Percentiles rank a stretch among this genome's conserved stretches.
These are phyloP conservation scores for Diplosphaera chodatii DNA, from an alignment of 139 green algal genomes.

Conservation along the genomic window DNA sequence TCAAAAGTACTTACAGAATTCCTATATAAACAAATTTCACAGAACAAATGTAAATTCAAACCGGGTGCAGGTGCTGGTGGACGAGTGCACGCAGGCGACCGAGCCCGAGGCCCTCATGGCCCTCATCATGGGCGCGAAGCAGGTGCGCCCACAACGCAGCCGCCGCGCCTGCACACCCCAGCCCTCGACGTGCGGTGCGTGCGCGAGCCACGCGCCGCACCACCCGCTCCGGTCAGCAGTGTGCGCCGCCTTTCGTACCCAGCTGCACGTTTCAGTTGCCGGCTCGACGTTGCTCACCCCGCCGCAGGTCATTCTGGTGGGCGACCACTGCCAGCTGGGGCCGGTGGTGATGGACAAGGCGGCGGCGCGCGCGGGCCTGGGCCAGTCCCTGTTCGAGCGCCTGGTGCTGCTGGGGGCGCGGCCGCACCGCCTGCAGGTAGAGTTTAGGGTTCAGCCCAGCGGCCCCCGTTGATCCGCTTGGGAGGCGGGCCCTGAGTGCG, in stretches of 20 bases:
- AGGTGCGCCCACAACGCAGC: constrained; percentile 36
- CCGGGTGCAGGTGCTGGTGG: constrained; percentile 87
- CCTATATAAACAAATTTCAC: no score
- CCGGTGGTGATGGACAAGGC: constrained; percentile 86
- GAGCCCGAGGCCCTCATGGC: constrained; percentile 94
- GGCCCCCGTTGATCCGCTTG: neutral
- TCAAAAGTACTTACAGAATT: no score
- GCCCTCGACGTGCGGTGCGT: no score
- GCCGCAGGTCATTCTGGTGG: constrained; percentile 81
- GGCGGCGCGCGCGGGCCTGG: constrained; percentile 78
- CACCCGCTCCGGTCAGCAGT: no score
- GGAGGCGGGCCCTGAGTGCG: no score
- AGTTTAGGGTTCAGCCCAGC: neutral
- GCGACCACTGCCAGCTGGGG: constrained; percentile 95
- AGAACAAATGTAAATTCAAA: no score
- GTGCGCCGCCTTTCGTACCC: no score
- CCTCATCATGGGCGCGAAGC: constrained; percentile 91
- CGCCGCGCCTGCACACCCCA: no score
- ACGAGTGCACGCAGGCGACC: constrained; percentile 91
- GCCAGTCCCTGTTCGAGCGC: constrained; percentile 91
- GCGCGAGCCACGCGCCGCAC: no score
- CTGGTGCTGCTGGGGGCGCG: constrained; percentile 88
- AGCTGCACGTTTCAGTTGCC: no score
- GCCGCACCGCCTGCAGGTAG: constrained; percentile 84
- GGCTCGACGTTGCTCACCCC: no score